Conservation (phyloP, 129 eudicot species). For the Escallonia herrerae region DNA sequence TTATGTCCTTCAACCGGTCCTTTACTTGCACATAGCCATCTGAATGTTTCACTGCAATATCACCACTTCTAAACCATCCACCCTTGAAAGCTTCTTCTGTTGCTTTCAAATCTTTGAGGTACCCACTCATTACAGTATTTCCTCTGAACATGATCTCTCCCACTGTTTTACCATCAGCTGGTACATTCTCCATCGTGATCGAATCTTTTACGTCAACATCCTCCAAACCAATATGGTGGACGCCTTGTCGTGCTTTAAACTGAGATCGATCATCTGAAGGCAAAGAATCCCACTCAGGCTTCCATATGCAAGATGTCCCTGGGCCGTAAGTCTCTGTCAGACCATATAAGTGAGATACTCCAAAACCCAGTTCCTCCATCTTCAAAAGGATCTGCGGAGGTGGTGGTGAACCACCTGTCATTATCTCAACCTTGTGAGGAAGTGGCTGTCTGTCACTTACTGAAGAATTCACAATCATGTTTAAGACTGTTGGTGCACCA, state of each 20-base stretch:
- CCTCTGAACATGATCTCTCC: constrained; percentile 75
- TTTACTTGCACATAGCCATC: constrained; percentile 60
- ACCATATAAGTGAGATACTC: constrained; percentile 61
- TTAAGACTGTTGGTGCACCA: constrained; percentile 84
- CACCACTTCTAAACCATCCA: constrained; percentile 68
- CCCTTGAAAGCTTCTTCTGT: constrained; percentile 53
- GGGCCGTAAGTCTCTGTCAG: constrained; percentile 72
- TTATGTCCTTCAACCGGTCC: constrained; percentile 58
- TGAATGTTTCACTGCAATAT: constrained; percentile 53
- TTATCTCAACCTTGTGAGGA: constrained; percentile 49
- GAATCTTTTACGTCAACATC: constrained; percentile 56
- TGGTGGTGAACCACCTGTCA: constrained; percentile 78
- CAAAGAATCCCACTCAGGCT: constrained; percentile 68
- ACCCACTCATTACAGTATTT: constrained; percentile 72
- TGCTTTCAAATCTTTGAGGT: constrained; percentile 47
- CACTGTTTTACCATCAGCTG: constrained; percentile 44
- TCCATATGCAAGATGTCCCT: constrained; percentile 58
- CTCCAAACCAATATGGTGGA: constrained; percentile 42
- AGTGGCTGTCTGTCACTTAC: constrained; percentile 43
- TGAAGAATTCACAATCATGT: constrained; percentile 66
- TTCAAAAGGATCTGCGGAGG: constrained; percentile 44
- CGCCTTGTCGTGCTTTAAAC: constrained; percentile 70
- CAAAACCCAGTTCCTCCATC: constrained; percentile 63
- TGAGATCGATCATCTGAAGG: constrained; percentile 33
- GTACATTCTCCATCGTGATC: constrained; percentile 47